Conservation (phyloP, 139 green algal species). For the Desmodesmus armatus region DNA sequence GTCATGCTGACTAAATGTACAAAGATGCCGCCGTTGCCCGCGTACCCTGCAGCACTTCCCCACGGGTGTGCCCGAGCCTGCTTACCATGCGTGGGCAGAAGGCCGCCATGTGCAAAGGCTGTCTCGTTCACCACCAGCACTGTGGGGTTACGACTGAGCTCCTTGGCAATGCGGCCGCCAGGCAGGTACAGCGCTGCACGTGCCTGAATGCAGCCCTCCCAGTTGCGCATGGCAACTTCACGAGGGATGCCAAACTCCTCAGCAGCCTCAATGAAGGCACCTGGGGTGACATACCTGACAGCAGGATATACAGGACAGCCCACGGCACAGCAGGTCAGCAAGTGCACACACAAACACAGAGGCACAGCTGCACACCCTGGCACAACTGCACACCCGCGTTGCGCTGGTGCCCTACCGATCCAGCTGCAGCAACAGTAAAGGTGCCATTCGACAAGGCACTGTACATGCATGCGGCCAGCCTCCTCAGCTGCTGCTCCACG, state of each 20-base stretch:
- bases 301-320: neutral
- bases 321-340: neutral
- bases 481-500: neutral
- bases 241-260: constrained; percentile 49
- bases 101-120: constrained; percentile 91
- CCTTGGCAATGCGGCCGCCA: constrained; percentile 81
- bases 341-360: no score
- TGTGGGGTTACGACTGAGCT: constrained; percentile 90
- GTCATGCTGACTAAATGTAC: no score
- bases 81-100: constrained; percentile 88
- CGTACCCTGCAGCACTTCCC: no score
- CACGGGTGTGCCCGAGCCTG: neutral
- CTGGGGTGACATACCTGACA: constrained; percentile 87
- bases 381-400: no score
- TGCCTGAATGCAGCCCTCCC: constrained; percentile 56
- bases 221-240: constrained; percentile 44
- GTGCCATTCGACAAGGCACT: no score
- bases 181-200: constrained; percentile 83
- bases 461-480: neutral
- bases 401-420: no score
- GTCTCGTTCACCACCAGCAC: constrained; percentile 94
- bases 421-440: no score
- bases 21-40: no score
- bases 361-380: no score
- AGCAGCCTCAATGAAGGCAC: constrained; percentile 87